Percentiles rank a stretch among this genome's conserved stretches.
Conservation (phyloP, 2,329 filamentous ascomycete species). For the Penicillium sp. region DNA sequence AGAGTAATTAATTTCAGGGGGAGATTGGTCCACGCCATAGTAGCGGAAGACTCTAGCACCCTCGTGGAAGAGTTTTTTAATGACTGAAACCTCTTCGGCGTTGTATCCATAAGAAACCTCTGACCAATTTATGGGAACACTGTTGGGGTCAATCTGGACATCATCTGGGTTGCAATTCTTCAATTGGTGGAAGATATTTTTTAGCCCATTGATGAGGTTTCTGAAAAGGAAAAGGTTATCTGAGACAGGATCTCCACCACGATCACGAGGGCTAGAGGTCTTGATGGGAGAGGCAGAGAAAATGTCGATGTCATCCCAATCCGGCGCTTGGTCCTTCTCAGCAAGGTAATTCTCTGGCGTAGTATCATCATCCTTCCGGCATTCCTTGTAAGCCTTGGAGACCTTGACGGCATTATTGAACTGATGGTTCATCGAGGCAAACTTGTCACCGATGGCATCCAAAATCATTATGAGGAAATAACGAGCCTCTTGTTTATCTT, state of each 20-base stretch:
- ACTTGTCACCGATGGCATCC: constrained; percentile 97
- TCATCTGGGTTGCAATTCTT: constrained; percentile 78
- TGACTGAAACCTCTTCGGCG: constrained; percentile 92
- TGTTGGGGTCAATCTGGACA: constrained; percentile 69
- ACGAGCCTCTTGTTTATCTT: constrained; percentile 88
- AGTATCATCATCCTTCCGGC: constrained; percentile 66
- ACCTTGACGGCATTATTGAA: constrained; percentile 94
- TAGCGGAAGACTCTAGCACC: constrained; percentile 96
- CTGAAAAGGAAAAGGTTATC: constrained; percentile 99
- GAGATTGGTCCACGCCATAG: constrained; percentile 83
- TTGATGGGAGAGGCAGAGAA: constrained; percentile 96
- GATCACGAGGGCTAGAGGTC: constrained; percentile 84
- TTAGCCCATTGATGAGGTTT: constrained; percentile 91
- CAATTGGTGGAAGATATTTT: constrained; percentile 94
- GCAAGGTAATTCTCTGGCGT: constrained; percentile 78
- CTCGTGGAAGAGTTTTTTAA: constrained; percentile 96
- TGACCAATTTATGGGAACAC: constrained; percentile 85
- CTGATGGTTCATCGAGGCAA: constrained; percentile 95
- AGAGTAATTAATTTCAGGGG: constrained; percentile 69
- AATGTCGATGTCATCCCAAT: constrained; percentile 98
- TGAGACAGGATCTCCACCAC: constrained; percentile 82
- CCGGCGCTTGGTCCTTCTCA: constrained; percentile 75
- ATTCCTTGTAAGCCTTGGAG: constrained; percentile 79
- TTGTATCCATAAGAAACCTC: constrained; percentile 96
- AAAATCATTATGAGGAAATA: constrained; percentile 97